Evolutionary conservation across 2,329 filamentous ascomycete genomes (phyloP), one percentile per base, ranked within the genome.

Genomic region (Sporothrix luriei): DNA sequence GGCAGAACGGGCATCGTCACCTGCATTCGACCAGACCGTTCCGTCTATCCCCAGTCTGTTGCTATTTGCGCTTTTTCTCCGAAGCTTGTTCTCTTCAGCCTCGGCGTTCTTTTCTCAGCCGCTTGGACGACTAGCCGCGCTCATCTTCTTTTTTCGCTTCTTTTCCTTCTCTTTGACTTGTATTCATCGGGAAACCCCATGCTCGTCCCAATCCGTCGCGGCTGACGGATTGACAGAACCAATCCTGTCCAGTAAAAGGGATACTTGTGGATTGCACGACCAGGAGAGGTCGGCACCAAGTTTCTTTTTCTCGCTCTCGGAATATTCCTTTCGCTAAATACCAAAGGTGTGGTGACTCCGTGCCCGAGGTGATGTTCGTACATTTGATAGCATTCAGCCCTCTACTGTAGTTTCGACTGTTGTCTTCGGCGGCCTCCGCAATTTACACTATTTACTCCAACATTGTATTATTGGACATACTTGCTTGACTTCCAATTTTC

Each of bases 61-160:
- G n/a, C 3, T 7, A 13, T 51, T 43, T n/a, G 33, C 3, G 51
- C 29, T 26, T 52, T 46, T 29, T 38, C 33, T 51, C 33, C 33
- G 19, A 43, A 13, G 9, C 40, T 49, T 38, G n/a, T 24, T 54
- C n/a, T 21, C 38, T 51, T 68, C 66, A 68, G 66, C 66, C 66
- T 61, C 66, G 54, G 26, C 43, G 54, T 49, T 61, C 66, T 64
- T 57, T 38, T 24, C 52, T 68, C 55, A 62, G 55, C 55, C 67
- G 55, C 55, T 68, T 62, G 67, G 48, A 9, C 13, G 13, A 40
- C 33, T 62, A 64, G 57, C 67, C 67, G 55, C 57, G 66, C 11
- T 26, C 7, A 24, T 43, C n/a, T 43, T 29, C 21, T 29, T 55
- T 13, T 29, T 48, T 57, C 14, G 11, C 16, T 26, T 11, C n/a